Evolutionary conservation across 2,329 filamentous ascomycete genomes (phyloP), one percentile per base, ranked within the genome.

Genomic region (Hawksworthiomyces lignivorus): DNA sequence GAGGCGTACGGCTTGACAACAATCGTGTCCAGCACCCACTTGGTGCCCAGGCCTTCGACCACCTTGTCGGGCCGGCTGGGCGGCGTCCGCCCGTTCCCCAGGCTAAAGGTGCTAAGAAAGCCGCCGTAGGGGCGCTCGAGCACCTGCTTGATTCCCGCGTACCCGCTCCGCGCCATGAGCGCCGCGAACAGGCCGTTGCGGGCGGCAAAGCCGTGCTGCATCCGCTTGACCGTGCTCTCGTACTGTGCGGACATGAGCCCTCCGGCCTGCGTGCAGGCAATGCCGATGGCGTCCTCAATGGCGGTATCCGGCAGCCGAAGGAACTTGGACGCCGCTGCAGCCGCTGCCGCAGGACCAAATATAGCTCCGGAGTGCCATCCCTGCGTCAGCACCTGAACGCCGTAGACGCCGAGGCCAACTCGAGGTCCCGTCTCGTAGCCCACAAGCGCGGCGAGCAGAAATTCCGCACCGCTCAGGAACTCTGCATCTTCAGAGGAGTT

Each of bases 141-240:
- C 1, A 65, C 61, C 31, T 59, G 57, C 39, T 64, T 59, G 47
- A 69, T 69, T 0, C 65, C 66, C 1, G 54, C 50, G 44, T 70
- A 70, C 3, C 59, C 61, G 1, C 52, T 51, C 20, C 53, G 49
- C 2, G 62, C 62, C 22, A 69, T 46, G 3, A 69, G 40, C 1
- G 63, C 58, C 0, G 52, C 62, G 14, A 69, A 56, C 0, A 69
- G 54, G 1, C 65, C 65, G 43, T 62, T 68, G 7, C 65, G 58
- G 6, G 65, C 59, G 0, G 65, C 64, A 46, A 70, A 69, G 5
- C 59, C 65, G 44, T 69, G 66, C 48, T 69, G 65, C 59, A 69
- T 64, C 3, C 64, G 59, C 50, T 69, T 70, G 1, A 62, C 57
- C 44, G 62, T 59, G n/a, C 59, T 59, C 33, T 62, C 66, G 42